Base-by-base conservation (phyloP, 345 rosid species). In the Balakata baccata region DNA sequence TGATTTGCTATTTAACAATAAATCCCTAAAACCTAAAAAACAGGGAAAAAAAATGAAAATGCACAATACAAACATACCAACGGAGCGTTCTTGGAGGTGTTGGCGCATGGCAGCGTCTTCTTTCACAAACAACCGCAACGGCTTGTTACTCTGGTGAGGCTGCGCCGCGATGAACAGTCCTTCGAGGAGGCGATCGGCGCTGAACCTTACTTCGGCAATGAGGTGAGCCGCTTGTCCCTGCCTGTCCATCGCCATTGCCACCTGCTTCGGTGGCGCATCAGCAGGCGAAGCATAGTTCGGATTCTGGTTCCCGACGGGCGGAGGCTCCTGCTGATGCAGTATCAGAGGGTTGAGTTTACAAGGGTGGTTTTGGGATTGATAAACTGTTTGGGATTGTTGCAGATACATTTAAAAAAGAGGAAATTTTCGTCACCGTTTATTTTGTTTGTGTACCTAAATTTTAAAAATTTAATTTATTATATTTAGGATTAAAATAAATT, bases 201-300 rank as follows among this genome's bases (percentile, higher is more conserved):
- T 98, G 47, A 94, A 86, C 58, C 97, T 85, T 5, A 94, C 84
- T 73, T 94, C 98, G 7, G 97, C 95, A 53, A 94, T 92, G 81
- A 85, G 88, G 71, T 97, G 86, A 12, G 88, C 92, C 5, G 98
- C 98, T 76, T 90, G 97, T 12, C 86, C 83, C 3, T 92, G 90
- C 64, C 98, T 87, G 61, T 94, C 98, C 97, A 94, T 87, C n/a
- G 98, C 98, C 75, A 85, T 68, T 6, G 98, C 97, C 63, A 94
- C 98, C 88, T 92, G 97, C 80, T 92, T 92, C 14, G 98, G 98
- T 34, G 97, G 98, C 57, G 98, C 98, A 77, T 94, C 96, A 17
- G 77, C 81, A 20, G 74, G 51, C 7, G 82, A 68, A 66, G 75
- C 20, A 43, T 75, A 66, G 59, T 80, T 79, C 22, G 85, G 73